These are phyloP conservation scores for Aureobasidium lini DNA, from an alignment of 2,329 filamentous ascomycete genomes.

Conservation along the genomic window DNA sequence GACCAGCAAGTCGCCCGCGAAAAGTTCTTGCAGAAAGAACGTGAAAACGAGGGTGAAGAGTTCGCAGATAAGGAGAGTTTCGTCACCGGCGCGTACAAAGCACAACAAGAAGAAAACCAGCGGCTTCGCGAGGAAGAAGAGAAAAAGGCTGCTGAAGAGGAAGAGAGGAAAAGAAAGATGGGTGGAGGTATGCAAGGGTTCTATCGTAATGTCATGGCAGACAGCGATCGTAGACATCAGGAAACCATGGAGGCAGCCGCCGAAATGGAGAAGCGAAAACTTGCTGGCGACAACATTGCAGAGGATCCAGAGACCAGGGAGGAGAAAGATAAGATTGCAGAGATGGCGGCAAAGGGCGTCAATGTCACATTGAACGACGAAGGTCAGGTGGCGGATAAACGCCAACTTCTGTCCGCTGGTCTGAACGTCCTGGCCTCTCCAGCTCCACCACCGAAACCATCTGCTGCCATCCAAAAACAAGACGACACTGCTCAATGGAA, in stretches of 20 bases:
- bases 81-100: conserved; percentile 75
- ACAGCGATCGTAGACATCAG: conserved; percentile 61
- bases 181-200: conserved; percentile 64
- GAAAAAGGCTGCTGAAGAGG: conserved; percentile 55
- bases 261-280: conserved; percentile 30
- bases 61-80: conserved; percentile 80
- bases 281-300: conserved; percentile 14
- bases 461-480: conserved; percentile 5
- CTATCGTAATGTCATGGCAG: conserved; percentile 65
- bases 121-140: conserved; percentile 65
- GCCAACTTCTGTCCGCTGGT: conserved; percentile 68
- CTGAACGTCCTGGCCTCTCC: conserved; percentile 55
- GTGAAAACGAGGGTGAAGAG: conserved; percentile 72
- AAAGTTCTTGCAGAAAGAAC: conserved; percentile 68
- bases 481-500: conserved; percentile 18
- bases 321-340: conserved; percentile 54
- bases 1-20: conserved; percentile 73
- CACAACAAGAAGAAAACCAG: conserved; percentile 68
- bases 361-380: conserved; percentile 71
- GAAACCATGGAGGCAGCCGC: conserved; percentile 61
- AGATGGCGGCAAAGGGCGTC: conserved; percentile 57
- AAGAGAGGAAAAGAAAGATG: conserved; percentile 57
- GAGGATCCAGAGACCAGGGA: conserved; percentile 28
- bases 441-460: not conserved
- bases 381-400: conserved; percentile 74